These are phyloP conservation scores for Ballota nigra DNA, from an alignment of 257 asterid species.

Conservation along the genomic window DNA sequence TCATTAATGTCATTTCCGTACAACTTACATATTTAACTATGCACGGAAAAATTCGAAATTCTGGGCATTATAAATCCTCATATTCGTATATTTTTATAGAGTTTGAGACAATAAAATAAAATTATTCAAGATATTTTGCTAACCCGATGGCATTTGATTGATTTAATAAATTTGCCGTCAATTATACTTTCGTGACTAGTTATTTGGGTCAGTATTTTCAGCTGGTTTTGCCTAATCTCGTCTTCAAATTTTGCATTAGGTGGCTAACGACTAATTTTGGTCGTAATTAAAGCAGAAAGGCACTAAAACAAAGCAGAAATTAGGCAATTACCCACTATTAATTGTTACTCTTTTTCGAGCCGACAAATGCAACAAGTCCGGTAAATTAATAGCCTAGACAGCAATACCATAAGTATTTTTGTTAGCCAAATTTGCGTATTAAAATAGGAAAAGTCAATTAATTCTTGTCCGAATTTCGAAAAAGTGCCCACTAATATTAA, in stretches of 20 bases:
- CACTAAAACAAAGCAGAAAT: conserved; percentile 11
- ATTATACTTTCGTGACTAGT: background rate
- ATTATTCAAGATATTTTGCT: too few relatives aligned
- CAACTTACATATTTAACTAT: too few relatives aligned
- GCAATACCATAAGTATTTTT: background rate
- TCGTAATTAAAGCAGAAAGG: conserved; percentile 11
- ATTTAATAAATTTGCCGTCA: background rate
- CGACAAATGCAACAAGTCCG: background rate
- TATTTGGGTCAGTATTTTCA: background rate
- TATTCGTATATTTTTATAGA: too few relatives aligned
- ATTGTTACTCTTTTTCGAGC: background rate
- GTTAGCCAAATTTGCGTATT: background rate
- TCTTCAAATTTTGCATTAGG: conserved; percentile 16
- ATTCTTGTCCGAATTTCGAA: background rate
- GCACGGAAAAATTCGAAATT: too few relatives aligned
- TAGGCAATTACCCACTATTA: conserved; percentile 16
- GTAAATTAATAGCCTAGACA: background rate
- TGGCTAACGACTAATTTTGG: conserved; percentile 13
- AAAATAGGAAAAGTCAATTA: conserved; percentile 5
- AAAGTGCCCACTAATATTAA: background rate
- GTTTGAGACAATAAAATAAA: too few relatives aligned
- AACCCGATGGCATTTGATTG: background rate
- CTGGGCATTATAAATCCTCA: too few relatives aligned
- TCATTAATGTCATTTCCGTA: too few relatives aligned
- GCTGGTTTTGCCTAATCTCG: background rate